A percentile compares a stretch with the other conserved stretches of the same genome.
phyloP scores from a whole-genome alignment of 108 stramenopile species.

The Nitzschia putrida region DNA sequence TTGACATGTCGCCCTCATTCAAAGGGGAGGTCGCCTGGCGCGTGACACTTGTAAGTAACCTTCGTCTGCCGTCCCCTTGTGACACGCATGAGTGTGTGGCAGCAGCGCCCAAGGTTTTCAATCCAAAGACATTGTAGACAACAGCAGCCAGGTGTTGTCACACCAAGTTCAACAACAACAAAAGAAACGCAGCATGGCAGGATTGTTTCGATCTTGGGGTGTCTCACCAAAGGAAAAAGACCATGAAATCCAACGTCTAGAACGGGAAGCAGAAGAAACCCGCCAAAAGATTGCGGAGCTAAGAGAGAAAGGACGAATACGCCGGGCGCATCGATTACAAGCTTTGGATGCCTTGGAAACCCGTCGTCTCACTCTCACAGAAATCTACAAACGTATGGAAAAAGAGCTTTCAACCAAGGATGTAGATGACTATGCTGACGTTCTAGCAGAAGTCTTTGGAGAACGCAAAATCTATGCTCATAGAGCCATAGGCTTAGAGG shows the following conservation, averaged over 20 bases:
- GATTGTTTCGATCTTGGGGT: constrained; percentile 20
- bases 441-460: constrained; percentile 29
- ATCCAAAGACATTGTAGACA: neutral
- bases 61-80: too few relatives aligned
- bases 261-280: constrained; percentile 13
- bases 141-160: neutral
- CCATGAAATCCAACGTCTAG: constrained; percentile 21
- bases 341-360: constrained; percentile 34
- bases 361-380: constrained; percentile 19
- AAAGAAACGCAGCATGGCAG: constrained; percentile 14
- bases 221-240: constrained; percentile 11
- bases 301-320: constrained; percentile 10
- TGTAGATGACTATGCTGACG: constrained; percentile 23
- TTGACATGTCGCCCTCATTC: too few relatives aligned
- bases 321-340: constrained; percentile 10
- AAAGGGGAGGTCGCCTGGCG: too few relatives aligned
- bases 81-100: too few relatives aligned
- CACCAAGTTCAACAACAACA: neutral
- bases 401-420: constrained; percentile 17
- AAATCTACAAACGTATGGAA: constrained; percentile 33
- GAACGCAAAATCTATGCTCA: constrained; percentile 32
- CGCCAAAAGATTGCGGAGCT: constrained; percentile 11
- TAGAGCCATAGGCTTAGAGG: constrained; percentile 28
- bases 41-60: too few relatives aligned
- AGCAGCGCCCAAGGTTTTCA: too few relatives aligned